Evolutionary conservation across 1,284 basidiomycete species (phyloP), one percentile per base, ranked within the genome.

Genomic region (Cystobasidium slooffiae): DNA sequence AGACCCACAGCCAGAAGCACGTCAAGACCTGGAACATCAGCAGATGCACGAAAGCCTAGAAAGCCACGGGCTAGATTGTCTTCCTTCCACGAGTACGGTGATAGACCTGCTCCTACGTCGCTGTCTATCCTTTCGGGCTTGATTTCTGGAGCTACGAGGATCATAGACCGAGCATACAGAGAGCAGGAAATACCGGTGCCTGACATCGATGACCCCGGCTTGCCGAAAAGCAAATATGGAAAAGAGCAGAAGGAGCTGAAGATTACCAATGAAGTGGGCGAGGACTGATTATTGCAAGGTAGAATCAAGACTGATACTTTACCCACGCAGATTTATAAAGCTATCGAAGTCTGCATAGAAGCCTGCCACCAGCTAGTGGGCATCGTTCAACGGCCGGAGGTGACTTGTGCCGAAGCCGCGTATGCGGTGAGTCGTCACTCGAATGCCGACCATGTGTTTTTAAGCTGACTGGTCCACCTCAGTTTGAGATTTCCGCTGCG

Each of bases 131-230:
- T 73, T 1, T 61, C 70, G 6, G 70, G 70, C 9, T 46, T 73
- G 31, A 73, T 73, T 1, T 65, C 70, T 14, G 70, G 70, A 37
- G 63, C 70, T 22, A 61, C 70, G 10, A 73, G 63, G 53, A 73
- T 73, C 18, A 73, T 73, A n/a, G 70, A 73, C 24, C 49, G 62
- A 12, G 70, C 70, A 18, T 73, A 73, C 43, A 41, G 41, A 20
- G 70, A 73, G 24, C 70, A 73, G 22, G 70, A 63, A 7, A 44
- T 73, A 46, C 70, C 70, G 12, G 70, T 73, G 39, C 70, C 70
- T 55, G 70, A 73, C 66, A 73, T 73, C 16, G 70, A 73, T 58
- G 70, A 73, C 66, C 70, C 70, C n/a, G 70, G 70, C 22, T 41
- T 73, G 41, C 70, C 70, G 6, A 73, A 73, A 24, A 65, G 62